Conservation (phyloP, 2,329 filamentous ascomycete species). For the Arthrinium phaeospermum region DNA sequence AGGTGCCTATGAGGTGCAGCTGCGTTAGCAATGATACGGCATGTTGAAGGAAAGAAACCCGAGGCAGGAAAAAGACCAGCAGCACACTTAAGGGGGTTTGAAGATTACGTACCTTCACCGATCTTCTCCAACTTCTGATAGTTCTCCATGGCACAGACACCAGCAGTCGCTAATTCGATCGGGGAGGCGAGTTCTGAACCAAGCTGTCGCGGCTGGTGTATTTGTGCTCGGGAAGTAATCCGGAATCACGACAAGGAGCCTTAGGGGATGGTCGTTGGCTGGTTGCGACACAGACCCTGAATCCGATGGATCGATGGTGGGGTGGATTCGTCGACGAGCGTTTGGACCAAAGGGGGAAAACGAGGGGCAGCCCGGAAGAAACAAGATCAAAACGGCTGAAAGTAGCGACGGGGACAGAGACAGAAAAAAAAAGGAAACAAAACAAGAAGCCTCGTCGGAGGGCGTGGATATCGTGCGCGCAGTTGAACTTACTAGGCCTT, state of each 20-base stretch:
- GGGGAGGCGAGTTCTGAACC: background rate
- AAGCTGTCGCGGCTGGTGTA: background rate
- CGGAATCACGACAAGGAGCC: background rate
- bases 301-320: slow-evolving; percentile 2
- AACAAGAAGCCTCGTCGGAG: slow-evolving; percentile 8
- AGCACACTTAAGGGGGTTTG: background rate
- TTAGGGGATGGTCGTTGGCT: background rate
- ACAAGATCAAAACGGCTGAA: background rate
- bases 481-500: background rate
- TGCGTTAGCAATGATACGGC: slow-evolving; percentile 16
- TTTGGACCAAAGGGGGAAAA: slow-evolving; percentile 12
- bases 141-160: slow-evolving; percentile 74
- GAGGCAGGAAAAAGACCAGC: background rate
- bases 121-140: slow-evolving; percentile 98
- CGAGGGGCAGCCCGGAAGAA: slow-evolving; percentile 14
- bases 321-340: background rate
- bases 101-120: slow-evolving; percentile 76
- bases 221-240: background rate
- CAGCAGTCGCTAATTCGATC: slow-evolving; percentile 22
- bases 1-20: slow-evolving; percentile 68
- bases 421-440: background rate
- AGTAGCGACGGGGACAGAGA: background rate
- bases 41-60: slow-evolving; percentile 1
- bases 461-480: slow-evolving; percentile 1
- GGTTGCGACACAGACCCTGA: slow-evolving; percentile 15